Conservation (phyloP, 1,284 basidiomycete genomes). For the Rhodotorula glutinis region DNA sequence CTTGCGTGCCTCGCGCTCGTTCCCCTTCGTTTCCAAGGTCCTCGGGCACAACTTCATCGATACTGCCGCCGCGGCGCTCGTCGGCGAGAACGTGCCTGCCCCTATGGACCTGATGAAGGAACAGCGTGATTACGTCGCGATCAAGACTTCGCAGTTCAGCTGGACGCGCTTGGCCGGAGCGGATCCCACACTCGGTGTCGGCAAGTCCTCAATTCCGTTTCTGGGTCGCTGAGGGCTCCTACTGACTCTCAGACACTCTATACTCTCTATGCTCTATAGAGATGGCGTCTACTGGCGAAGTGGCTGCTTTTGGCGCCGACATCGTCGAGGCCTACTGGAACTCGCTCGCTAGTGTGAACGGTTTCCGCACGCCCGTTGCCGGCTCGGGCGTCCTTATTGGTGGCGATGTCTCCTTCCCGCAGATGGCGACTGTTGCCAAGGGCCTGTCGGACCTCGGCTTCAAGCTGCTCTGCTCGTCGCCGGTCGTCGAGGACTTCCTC, state of each 20-base stretch:
- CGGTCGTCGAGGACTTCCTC: constrained; percentile 75
- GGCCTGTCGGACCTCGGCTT: constrained; percentile 75
- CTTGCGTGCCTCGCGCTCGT: constrained; percentile 91
- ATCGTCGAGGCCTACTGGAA: constrained; percentile 94
- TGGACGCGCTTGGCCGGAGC: constrained; percentile 93
- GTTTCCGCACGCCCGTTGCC: constrained; percentile 80
- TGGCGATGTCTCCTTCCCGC: constrained; percentile 75
- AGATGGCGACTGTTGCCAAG: constrained; percentile 76
- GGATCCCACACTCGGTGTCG: constrained; percentile 59
- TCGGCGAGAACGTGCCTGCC: constrained; percentile 85
- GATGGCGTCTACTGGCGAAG: constrained; percentile 98
- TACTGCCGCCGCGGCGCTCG: constrained; percentile 87
- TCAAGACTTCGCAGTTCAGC: constrained; percentile 98
- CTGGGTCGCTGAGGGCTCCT: not conserved
- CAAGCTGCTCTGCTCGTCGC: constrained; percentile 85
- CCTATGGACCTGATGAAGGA: constrained; percentile 65
- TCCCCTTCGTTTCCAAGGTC: constrained; percentile 99
- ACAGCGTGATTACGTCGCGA: constrained; percentile 85
- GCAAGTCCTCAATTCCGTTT: not conserved
- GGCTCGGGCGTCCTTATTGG: constrained; percentile 79
- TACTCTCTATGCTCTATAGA: constrained; percentile 54
- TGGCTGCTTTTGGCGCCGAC: constrained; percentile 94
- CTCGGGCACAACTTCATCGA: constrained; percentile 96
- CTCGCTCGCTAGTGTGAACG: constrained; percentile 79
- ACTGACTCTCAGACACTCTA: constrained; percentile 4